Conservation (phyloP, 2,329 filamentous ascomycete species). For the Colletotrichum coccodes region DNA sequence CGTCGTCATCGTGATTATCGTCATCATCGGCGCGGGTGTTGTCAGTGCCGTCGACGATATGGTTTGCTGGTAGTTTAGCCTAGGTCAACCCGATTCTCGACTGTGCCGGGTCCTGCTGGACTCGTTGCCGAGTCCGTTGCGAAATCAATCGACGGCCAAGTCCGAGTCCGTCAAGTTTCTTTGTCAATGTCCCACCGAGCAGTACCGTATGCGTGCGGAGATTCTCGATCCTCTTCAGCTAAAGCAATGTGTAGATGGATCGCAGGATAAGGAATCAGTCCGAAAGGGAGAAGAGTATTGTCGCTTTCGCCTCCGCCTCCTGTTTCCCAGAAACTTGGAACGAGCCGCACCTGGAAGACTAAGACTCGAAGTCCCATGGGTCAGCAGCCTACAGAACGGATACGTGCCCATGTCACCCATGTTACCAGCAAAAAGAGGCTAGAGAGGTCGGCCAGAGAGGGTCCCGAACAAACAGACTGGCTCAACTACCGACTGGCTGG, state of each 20-base stretch:
- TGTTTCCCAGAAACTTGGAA: background rate
- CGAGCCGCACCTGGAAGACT: background rate
- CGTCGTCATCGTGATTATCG: background rate
- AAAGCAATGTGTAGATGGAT: background rate
- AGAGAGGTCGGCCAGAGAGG: background rate
- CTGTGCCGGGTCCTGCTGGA: background rate
- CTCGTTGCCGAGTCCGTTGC: background rate
- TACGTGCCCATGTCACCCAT: background rate
- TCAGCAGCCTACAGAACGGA: background rate
- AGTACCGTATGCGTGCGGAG: background rate
- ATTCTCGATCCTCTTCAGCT: background rate
- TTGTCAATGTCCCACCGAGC: background rate
- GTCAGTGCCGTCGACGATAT: background rate
- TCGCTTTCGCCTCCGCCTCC: background rate
- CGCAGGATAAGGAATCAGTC: background rate
- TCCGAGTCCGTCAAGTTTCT: background rate
- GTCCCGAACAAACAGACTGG: background rate
- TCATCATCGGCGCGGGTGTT: background rate
- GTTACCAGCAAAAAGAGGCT: background rate
- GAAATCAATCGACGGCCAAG: background rate
- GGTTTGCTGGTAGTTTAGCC: background rate
- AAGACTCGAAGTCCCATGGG: background rate
- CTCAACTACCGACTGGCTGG: constrained; percentile 3
- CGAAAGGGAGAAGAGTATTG: background rate
- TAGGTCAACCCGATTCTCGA: background rate